phyloP scores from a whole-genome alignment of 345 rosid species.

The Gossypium australe region DNA sequence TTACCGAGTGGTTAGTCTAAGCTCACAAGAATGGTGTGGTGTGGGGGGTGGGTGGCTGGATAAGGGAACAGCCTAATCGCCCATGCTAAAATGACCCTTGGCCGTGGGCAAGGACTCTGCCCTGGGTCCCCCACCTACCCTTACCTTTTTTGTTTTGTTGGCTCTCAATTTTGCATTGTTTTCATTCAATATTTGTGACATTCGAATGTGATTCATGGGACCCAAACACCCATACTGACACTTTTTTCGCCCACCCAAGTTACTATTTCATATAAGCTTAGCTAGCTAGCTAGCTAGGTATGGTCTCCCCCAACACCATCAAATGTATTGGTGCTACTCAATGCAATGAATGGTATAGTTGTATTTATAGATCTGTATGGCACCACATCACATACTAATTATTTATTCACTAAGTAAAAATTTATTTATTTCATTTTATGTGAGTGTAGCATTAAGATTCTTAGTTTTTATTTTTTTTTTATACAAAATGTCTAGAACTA shows the following conservation, averaged over 20 bases:
- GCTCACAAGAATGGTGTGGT: background rate
- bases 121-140: background rate
- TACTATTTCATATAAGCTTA: too few relatives aligned
- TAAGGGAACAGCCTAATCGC: background rate
- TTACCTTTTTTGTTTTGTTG: background rate
- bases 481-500: too few relatives aligned
- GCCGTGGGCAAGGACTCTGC: background rate
- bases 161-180: background rate
- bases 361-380: background rate
- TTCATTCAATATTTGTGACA: background rate
- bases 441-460: too few relatives aligned
- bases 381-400: background rate
- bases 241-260: background rate
- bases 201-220: background rate
- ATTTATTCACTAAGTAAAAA: too few relatives aligned
- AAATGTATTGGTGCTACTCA: background rate
- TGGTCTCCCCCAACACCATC: background rate
- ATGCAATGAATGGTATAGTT: too few relatives aligned
- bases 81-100: background rate
- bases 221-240: background rate
- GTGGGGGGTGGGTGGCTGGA: background rate
- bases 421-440: too few relatives aligned
- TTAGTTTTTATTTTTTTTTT: too few relatives aligned
- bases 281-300: background rate
- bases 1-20: too few relatives aligned